phyloP scores from a whole-genome alignment of 192 early-diverging fungal genomes.

The Coemansia pectinata region DNA sequence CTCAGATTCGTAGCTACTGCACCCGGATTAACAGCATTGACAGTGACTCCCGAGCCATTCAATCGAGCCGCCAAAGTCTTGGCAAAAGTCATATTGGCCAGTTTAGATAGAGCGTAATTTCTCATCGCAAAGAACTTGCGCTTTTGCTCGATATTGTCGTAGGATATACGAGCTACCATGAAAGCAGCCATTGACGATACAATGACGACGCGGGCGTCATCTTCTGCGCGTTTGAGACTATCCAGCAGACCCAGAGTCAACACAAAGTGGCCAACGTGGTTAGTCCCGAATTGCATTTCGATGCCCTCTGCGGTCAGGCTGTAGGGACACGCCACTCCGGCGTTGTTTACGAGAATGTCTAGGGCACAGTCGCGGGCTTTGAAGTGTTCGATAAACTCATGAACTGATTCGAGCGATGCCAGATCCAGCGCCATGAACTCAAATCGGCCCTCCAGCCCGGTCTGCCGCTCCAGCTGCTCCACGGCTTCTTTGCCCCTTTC shows the following conservation, averaged over 20 bases:
- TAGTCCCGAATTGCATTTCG: constrained; percentile 61
- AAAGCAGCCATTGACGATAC: constrained; percentile 21
- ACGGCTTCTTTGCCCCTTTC: constrained; percentile 21
- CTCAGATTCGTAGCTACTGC: constrained; percentile 4
- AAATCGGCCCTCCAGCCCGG: constrained; percentile 17
- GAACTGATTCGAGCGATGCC: constrained; percentile 37
- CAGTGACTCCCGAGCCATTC: constrained; percentile 10
- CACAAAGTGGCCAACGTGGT: constrained; percentile 57
- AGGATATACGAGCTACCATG: not conserved
- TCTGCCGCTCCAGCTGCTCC: constrained; percentile 10
- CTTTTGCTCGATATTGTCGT: not conserved
- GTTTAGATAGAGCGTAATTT: constrained; percentile 23
- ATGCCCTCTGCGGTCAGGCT: constrained; percentile 56
- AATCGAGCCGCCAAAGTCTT: constrained; percentile 15
- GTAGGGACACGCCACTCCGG: constrained; percentile 58
- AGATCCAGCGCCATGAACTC: constrained; percentile 47
- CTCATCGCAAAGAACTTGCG: not conserved
- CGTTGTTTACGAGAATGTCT: constrained; percentile 33
- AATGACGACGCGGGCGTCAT: constrained; percentile 22
- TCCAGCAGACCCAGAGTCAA: constrained; percentile 30
- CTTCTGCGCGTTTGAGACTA: constrained; percentile 2
- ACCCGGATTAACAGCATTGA: constrained; percentile 22
- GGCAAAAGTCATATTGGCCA: constrained; percentile 24
- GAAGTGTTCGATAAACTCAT: constrained; percentile 28
- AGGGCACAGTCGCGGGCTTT: constrained; percentile 9